Evolutionary conservation across 1,284 basidiomycete genomes (phyloP), one percentile per base, ranked within the genome.

Genomic region (Melampsora occidentalis): DNA sequence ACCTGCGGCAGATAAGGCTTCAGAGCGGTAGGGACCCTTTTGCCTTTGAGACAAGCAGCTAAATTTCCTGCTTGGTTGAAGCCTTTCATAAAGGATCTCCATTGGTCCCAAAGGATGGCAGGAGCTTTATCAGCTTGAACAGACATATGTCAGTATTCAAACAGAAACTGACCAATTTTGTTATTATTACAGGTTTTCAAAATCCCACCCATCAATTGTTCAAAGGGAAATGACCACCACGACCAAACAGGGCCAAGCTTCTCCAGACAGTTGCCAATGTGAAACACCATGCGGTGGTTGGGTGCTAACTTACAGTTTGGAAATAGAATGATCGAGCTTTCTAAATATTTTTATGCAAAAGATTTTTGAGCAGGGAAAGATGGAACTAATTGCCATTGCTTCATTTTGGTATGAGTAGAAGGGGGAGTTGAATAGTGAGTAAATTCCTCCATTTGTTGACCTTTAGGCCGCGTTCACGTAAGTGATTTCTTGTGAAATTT

Each of bases 361-460:
- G 62, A 20, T 76, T 76, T 20, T 69, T 53, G 1, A 76, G 39
- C 5, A 76, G 51, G 12, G 64, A 73, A 12, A 22, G 20, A 4
- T n/a, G 42, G 5, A 3, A 31, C 10, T 46, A 63, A 59, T 35
- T 4, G 6, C 16, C 18, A 57, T 61, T 18, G 0, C 31, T 42
- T 63, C 71, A 73, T 16, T 51, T 39, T 3, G 35, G 48, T 42
- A 63, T 49, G 31, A 73, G 22, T 12, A 73, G 33, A 14, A 62
- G 48, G 9, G 73, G 66, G 6, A 76, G 28, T 64, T 59, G 53
- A 22, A 70, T 42, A 6, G 71, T 61, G 35, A 73, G 53, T 16
- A 73, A 51, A 22, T 59, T 73, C 12, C 71, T 46, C 71, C 65
- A n/a, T 73, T 39, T 9, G 35, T 73, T 33, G 1, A 63, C 71